Evolutionary conservation across 2,329 filamentous ascomycete genomes (phyloP).

Genomic region (Botrytis aclada): DNA sequence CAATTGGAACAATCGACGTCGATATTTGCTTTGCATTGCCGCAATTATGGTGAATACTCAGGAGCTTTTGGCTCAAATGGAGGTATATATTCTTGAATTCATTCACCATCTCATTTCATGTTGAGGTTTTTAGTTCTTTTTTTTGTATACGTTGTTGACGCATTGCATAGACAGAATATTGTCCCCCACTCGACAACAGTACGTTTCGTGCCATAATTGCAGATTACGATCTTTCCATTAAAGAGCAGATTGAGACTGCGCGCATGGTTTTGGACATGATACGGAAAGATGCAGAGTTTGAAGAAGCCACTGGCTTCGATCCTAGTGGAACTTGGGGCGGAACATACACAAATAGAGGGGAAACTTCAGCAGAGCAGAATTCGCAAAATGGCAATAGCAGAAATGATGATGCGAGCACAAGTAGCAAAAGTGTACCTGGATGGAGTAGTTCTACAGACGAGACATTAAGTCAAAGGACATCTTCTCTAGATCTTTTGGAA

Average conservation of each 20-base stretch:
- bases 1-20: background rate
- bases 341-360: constrained; percentile 18
- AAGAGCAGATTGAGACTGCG: constrained; percentile 51
- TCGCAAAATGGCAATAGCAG: constrained; percentile 22
- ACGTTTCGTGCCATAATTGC: constrained; percentile 71
- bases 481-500: constrained; percentile 30
- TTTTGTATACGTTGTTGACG: background rate
- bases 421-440: constrained; percentile 27
- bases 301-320: constrained; percentile 76
- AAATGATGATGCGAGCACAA: constrained; percentile 26
- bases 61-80: constrained; percentile 11
- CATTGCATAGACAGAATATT: constrained; percentile 14
- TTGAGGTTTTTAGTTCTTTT: background rate
- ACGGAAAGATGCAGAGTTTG: constrained; percentile 58
- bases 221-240: constrained; percentile 65
- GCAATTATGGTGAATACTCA: constrained; percentile 15
- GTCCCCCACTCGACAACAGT: constrained; percentile 37
- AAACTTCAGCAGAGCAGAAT: background rate
- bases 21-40: background rate
- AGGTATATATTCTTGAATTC: constrained; percentile 7
- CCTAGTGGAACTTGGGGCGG: constrained; percentile 64
- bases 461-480: constrained; percentile 32
- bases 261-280: constrained; percentile 62
- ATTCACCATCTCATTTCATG: background rate
- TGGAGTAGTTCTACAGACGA: constrained; percentile 35